Base-by-base conservation (phyloP, 169 alveolate genomes). In the Cryptosporidium ryanae region DNA sequence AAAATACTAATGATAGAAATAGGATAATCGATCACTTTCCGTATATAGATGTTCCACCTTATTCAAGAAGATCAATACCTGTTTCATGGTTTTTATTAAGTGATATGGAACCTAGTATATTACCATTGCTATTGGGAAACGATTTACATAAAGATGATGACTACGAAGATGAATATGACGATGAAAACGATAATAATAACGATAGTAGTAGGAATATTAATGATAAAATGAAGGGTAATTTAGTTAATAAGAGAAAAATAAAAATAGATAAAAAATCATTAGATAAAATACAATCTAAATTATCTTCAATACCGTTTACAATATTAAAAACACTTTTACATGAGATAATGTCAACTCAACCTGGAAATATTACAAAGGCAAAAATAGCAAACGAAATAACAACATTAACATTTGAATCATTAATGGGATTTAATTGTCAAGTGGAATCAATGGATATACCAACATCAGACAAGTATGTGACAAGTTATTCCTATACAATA, bases 21-120 rank as follows among this genome's bases (percentile, higher is more conserved):
- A 21, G n/a, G 5, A n/a, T 65, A 21, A 17, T 13, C 15, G 18
- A 55, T 17, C 43, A 29, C 3, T 76, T 76, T 21, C 87, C 87
- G 5, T 76, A 31, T 46, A 76, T 76, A 23, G 87, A 76, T 25
- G 46, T 76, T 23, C 87, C 71, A 17, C 87, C 87, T 32, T 76
- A 59, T 29, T 76, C 87, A 2, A 76, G 87, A 61, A 76, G 87
- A 48, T 76, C 87, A 4, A 76, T 76, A 38, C 87, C 87, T 32
- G 27, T 76, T n/a, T 76, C 87, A 5, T 76, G 87, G 87, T 76
- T 76, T 61, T 61, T 76, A 38, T 17, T 76, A 27, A 34, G 71
- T 59, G 87, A 76, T 21, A 76, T 76, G 87, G 87, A 76, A 17
- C 87, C 87, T 18, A 76, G 27, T 8, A 76, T 76, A 2, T n/a